Base-by-base conservation (phyloP, 768 basidiomycete genomes). In the Agaricus sinodeliciosus region DNA sequence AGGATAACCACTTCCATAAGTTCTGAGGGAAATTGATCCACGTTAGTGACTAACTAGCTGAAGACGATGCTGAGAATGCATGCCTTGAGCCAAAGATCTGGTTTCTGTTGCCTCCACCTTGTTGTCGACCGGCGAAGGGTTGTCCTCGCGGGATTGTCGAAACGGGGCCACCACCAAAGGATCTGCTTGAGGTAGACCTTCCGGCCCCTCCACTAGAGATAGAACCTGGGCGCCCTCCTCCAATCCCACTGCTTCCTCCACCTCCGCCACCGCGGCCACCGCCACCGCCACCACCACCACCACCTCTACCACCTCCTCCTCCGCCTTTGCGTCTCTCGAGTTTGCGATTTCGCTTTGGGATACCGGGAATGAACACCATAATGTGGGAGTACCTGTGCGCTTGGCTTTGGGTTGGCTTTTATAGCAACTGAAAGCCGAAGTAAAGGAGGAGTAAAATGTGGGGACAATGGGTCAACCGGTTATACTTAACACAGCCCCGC, bases 1-100 rank as follows among this genome's bases (percentile, higher is more conserved):
- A 34, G 82, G 82, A 59, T 85, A 85, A 2, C 84, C 84, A 56
- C 81, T 84, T 5, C 83, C 84, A 55, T 84, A 85, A 3, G 60
- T 55, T 27, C 82, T 84, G 50, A 0, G 49, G 2, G 41, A 37
- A 31, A 43, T 15, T 43, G 39, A 55, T 46, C 44, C 37, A 25
- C 31, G 48, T 49, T 7, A 64, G 42, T 18, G 15, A 54, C 25
- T n/a, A 22, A 34, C 35, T 4, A 13, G 42, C 15, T 12, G 43
- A 1, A 37, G 42, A 18, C 9, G 12, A 43, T 26, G 19, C 55
- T 49, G 34, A 42, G 7, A 18, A 42, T 60, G 61, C 71, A 39
- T 41, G 80, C 79, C 65, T 65, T 5, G 66, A 67, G 3, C 80
- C 80, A 48, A 58, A 77, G 0, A 80, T 60, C 43, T 78, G 63